Conservation (phyloP, 2,329 filamentous ascomycete genomes). For the Alternaria angustiovoidea region DNA sequence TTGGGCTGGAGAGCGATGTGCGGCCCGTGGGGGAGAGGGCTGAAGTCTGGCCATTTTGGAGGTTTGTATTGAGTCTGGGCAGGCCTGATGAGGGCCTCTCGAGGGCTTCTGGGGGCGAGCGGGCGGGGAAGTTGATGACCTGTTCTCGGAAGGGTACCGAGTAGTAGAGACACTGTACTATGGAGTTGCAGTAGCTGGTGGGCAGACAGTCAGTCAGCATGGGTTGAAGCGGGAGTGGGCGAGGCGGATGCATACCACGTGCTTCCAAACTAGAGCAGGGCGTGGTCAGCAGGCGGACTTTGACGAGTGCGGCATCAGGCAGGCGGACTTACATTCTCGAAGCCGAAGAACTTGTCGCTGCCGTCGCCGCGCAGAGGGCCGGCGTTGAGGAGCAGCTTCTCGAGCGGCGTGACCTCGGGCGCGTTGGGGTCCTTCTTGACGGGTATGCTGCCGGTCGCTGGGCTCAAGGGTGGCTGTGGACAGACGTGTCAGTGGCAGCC, state of each 20-base stretch:
- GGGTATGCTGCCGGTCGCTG: constrained; percentile 56
- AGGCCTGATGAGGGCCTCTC: constrained; percentile 60
- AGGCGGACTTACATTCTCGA: constrained; percentile 83
- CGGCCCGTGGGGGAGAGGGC: constrained; percentile 66
- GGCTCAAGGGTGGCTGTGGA: constrained; percentile 57
- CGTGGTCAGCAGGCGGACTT: constrained; percentile 32
- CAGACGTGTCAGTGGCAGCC: constrained; percentile 26
- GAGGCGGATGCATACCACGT: constrained; percentile 75
- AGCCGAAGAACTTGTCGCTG: constrained; percentile 96
- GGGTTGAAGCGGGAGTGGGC: constrained; percentile 10
- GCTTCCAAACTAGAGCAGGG: constrained; percentile 79
- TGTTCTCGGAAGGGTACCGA: constrained; percentile 92
- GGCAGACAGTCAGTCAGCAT: constrained; percentile 25
- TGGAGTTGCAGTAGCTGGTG: constrained; percentile 94
- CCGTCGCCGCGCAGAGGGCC: constrained; percentile 85
- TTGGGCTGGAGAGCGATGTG: constrained; percentile 46
- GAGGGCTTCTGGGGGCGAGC: constrained; percentile 73
- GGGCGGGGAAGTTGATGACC: constrained; percentile 87
- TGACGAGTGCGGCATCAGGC: constrained; percentile 1
- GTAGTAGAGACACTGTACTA: constrained; percentile 96
- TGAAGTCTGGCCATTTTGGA: constrained; percentile 44
- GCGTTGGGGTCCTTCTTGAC: constrained; percentile 68
- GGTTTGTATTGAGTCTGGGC: constrained; percentile 52
- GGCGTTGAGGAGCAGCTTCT: constrained; percentile 84
- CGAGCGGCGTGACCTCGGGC: constrained; percentile 65